Conservation (phyloP, 495 filamentous ascomycete genomes). For the Penicillium macrosclerotiorum region DNA sequence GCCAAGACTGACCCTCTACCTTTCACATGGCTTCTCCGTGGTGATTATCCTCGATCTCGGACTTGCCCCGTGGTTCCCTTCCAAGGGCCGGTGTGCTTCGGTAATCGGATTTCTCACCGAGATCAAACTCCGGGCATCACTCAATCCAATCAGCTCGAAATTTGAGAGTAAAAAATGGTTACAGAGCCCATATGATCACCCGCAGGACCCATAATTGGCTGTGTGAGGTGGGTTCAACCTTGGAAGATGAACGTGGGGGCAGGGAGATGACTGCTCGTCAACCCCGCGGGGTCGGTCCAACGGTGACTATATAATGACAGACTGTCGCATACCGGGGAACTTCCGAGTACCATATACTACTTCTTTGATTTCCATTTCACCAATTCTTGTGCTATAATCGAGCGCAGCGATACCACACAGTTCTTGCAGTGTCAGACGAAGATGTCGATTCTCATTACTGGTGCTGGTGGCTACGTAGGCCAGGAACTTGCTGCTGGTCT, state of each 20-base stretch:
- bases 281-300: slow-evolving; percentile 11
- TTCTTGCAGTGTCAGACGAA: too few species aligned
- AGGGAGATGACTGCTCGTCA: background rate
- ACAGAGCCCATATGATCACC: background rate
- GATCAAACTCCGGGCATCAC: slow-evolving; percentile 3
- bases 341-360: background rate
- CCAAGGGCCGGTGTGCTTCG: slow-evolving; percentile 11
- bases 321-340: too few species aligned
- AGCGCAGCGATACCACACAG: too few species aligned
- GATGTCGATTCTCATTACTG: slow-evolving; percentile 70
- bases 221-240: background rate
- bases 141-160: slow-evolving; percentile 25
- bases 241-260: slow-evolving; percentile 18
- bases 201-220: slow-evolving; percentile 10
- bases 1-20: too few species aligned
- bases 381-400: too few species aligned
- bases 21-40: background rate
- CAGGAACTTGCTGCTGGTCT: slow-evolving; percentile 63
- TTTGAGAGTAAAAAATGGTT: slow-evolving; percentile 23
- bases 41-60: slow-evolving; percentile 19
- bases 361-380: background rate
- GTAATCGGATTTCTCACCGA: slow-evolving; percentile 37
- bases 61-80: slow-evolving; percentile 31
- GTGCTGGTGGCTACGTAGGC: slow-evolving; percentile 69
- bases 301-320: slow-evolving; percentile 14